Percentiles rank a stretch among this genome's conserved stretches.
phyloP scores from a whole-genome alignment of 1,284 basidiomycete genomes.

The Microbotryum intermedium region DNA sequence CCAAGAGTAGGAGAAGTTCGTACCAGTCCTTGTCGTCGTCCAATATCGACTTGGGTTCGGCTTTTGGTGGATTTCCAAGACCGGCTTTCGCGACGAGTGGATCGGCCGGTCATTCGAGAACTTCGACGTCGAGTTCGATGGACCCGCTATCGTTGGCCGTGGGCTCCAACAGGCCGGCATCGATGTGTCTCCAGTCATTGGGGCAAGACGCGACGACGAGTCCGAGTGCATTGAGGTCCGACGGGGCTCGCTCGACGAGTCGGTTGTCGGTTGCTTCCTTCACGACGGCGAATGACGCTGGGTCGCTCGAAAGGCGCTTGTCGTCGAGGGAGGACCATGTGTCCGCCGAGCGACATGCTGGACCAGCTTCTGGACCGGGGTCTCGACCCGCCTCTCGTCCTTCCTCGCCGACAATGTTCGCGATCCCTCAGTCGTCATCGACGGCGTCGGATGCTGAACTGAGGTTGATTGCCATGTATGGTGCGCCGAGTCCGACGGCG shows the following conservation, averaged over 20 bases:
- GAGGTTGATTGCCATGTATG: slow-evolving; percentile 22
- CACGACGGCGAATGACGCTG: background rate
- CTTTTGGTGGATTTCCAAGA: background rate
- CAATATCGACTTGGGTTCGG: background rate
- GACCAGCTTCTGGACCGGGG: no score
- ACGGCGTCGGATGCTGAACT: slow-evolving; percentile 20
- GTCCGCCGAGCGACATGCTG: no score
- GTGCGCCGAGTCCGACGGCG: background rate
- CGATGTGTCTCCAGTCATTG: background rate
- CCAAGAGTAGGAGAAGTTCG: slow-evolving; percentile 51
- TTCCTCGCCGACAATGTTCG: no score
- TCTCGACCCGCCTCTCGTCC: no score
- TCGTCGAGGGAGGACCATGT: no score
- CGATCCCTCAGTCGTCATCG: no score
- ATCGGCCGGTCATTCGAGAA: slow-evolving; percentile 12
- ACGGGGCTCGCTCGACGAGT: slow-evolving; percentile 1
- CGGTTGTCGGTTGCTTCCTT: slow-evolving; percentile 8
- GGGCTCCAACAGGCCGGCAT: background rate
- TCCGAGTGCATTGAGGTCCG: background rate
- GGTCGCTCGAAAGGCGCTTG: no score
- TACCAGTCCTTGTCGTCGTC: slow-evolving; percentile 50
- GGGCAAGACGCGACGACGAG: no score
- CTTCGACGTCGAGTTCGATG: slow-evolving; percentile 3
- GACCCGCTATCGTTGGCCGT: background rate
- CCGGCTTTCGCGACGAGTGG: slow-evolving; percentile 13